These are phyloP conservation scores for Pseudopediastrum boryanum DNA, from an alignment of 139 green algal species.

Conservation along the genomic window DNA sequence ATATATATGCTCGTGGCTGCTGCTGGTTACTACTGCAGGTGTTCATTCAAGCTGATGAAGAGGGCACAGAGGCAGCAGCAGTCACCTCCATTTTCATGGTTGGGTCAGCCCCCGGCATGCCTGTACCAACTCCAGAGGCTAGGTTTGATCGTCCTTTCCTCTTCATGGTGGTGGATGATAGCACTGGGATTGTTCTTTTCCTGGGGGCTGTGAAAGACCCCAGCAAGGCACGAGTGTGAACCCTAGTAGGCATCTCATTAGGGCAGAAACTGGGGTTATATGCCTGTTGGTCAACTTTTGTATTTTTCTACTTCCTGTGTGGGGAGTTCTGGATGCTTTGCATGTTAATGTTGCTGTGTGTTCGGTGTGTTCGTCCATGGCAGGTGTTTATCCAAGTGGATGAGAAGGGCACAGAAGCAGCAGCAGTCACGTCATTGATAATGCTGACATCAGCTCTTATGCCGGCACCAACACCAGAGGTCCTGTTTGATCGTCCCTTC, in stretches of 20 bases:
- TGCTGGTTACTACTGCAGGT: too few species aligned
- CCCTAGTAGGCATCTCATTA: too few species aligned
- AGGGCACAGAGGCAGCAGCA: conserved; percentile 28
- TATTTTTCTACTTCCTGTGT: too few species aligned
- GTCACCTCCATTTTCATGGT: conserved; percentile 4
- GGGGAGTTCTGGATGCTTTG: too few species aligned
- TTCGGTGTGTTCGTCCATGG: not conserved
- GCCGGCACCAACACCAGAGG: not conserved
- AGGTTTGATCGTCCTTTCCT: conserved; percentile 33
- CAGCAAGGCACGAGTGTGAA: too few species aligned
- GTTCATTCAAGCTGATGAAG: too few species aligned
- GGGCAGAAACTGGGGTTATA: too few species aligned
- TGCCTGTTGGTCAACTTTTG: too few species aligned
- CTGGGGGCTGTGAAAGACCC: conserved; percentile 23
- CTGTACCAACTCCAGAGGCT: not conserved
- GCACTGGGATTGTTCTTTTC: conserved; percentile 13
- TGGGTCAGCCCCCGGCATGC: not conserved
- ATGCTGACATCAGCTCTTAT: not conserved
- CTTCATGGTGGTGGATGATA: conserved; percentile 32
- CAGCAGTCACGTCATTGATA: conserved; percentile 16
- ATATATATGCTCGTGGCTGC: too few species aligned
- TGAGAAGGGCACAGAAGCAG: conserved; percentile 25
- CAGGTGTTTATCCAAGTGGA: conserved; percentile 13
- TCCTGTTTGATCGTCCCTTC: conserved; percentile 34
- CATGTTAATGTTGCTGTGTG: not conserved